Percentiles rank a stretch among this genome's conserved stretches.
phyloP scores from a whole-genome alignment of 345 rosid species.

The Populus deltoides region DNA sequence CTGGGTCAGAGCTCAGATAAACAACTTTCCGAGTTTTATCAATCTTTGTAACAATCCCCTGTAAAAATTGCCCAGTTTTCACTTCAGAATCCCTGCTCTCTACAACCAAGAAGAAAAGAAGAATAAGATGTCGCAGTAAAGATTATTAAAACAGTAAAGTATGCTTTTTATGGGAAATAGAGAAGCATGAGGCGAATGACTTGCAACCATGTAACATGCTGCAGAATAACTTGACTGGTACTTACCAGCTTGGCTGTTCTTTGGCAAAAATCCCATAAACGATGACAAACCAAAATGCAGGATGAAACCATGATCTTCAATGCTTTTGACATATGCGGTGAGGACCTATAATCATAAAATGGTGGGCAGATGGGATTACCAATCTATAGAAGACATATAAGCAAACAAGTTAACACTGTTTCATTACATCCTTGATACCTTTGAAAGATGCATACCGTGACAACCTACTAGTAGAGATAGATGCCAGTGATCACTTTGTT shows the following conservation, averaged over 20 bases:
- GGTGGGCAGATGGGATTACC: neutral
- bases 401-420: no score
- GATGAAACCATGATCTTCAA: slow-evolving; percentile 96
- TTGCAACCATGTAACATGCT: neutral
- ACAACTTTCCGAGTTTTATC: slow-evolving; percentile 77
- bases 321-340: slow-evolving; percentile 69
- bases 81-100: slow-evolving; percentile 41
- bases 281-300: slow-evolving; percentile 85
- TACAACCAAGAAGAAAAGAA: slow-evolving; percentile 12
- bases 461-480: no score
- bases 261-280: slow-evolving; percentile 71
- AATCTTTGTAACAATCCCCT: slow-evolving; percentile 68
- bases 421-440: no score
- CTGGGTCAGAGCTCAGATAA: slow-evolving; percentile 62
- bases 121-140: neutral
- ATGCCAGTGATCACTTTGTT: no score
- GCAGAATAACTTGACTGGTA: neutral
- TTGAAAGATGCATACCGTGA: no score
- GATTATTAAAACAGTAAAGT: neutral
- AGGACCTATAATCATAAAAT: slow-evolving; percentile 50
- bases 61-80: slow-evolving; percentile 65
- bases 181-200: neutral
- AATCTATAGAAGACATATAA: neutral
- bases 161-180: slow-evolving; percentile 1
- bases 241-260: slow-evolving; percentile 52